phyloP scores from a whole-genome alignment of 768 basidiomycete genomes.

The Polyporus arcularius region DNA sequence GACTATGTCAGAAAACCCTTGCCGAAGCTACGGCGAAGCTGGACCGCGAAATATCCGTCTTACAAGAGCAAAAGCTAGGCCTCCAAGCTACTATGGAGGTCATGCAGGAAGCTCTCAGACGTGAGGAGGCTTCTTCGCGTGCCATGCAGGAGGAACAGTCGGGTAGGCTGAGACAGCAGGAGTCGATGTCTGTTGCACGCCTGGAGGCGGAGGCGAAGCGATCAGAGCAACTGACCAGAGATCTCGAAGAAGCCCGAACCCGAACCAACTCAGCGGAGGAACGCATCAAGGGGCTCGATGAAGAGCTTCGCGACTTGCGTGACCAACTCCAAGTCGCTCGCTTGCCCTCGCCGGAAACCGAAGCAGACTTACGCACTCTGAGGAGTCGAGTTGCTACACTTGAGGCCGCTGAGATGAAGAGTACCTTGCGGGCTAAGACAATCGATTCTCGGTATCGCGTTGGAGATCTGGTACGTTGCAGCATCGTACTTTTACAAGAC shows the following conservation, averaged over 20 bases:
- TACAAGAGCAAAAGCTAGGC: conserved; percentile 41
- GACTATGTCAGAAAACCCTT: conserved; percentile 26
- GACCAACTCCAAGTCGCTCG: conserved; percentile 23
- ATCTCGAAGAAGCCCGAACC: conserved; percentile 22
- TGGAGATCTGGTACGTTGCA: conserved; percentile 31
- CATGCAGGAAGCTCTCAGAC: conserved; percentile 13
- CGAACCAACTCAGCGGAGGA: conserved; percentile 16
- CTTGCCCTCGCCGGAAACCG: conserved; percentile 19
- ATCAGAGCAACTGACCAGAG: conserved; percentile 11
- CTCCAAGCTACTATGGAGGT: conserved; percentile 28
- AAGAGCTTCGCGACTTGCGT: conserved; percentile 19
- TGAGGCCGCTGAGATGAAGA: conserved; percentile 21
- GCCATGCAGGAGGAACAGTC: conserved; percentile 20
- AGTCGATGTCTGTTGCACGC: conserved; percentile 1
- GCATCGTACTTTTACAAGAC: neutral
- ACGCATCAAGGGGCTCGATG: conserved; percentile 14
- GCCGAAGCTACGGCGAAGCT: conserved; percentile 37
- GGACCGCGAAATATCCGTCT: conserved; percentile 40
- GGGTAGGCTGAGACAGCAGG: conserved; percentile 17
- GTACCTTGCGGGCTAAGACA: conserved; percentile 26
- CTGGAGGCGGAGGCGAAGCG: conserved; percentile 18
- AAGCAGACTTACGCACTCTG: conserved; percentile 26
- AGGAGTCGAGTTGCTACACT: conserved; percentile 21
- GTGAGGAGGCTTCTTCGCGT: conserved; percentile 10
- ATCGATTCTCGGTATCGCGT: conserved; percentile 32